Conservation (phyloP, 2,329 filamentous ascomycete genomes). For the Zymoseptoria ardabiliae region DNA sequence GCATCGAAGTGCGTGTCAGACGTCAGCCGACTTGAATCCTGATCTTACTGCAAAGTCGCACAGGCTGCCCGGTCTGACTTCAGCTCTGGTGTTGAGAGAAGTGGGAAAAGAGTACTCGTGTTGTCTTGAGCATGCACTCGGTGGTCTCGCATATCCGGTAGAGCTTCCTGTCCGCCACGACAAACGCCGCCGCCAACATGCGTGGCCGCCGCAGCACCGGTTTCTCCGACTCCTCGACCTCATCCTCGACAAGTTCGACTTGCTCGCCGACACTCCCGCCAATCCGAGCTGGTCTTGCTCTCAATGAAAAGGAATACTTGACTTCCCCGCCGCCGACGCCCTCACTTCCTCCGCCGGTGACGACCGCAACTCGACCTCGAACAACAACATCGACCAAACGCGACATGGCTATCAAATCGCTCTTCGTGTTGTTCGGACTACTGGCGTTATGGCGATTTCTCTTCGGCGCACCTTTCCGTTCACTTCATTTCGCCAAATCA, state of each 20-base stretch:
- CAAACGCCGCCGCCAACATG: conserved; percentile 25
- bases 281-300: not conserved
- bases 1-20: not conserved
- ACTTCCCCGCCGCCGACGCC: conserved; percentile 19
- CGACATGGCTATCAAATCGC: conserved; percentile 7
- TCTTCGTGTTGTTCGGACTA: conserved; percentile 11
- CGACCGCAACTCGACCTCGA: conserved; percentile 14
- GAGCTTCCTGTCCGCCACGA: not conserved
- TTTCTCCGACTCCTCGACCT: conserved; percentile 45
- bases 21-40: not conserved
- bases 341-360: conserved; percentile 18
- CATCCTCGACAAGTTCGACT: conserved; percentile 51
- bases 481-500: conserved; percentile 25
- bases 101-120: not conserved
- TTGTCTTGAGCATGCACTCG: not conserved
- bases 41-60: not conserved
- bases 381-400: conserved; percentile 2
- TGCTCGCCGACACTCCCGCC: conserved; percentile 42
- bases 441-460: conserved; percentile 15
- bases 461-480: conserved; percentile 6
- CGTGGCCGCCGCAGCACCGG: conserved; percentile 41
- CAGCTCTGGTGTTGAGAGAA: not conserved
- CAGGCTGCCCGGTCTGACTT: not conserved
- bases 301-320: conserved; percentile 44
- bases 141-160: not conserved